Base-by-base conservation (phyloP, 2,329 filamentous ascomycete species). In the Nemania sp. region DNA sequence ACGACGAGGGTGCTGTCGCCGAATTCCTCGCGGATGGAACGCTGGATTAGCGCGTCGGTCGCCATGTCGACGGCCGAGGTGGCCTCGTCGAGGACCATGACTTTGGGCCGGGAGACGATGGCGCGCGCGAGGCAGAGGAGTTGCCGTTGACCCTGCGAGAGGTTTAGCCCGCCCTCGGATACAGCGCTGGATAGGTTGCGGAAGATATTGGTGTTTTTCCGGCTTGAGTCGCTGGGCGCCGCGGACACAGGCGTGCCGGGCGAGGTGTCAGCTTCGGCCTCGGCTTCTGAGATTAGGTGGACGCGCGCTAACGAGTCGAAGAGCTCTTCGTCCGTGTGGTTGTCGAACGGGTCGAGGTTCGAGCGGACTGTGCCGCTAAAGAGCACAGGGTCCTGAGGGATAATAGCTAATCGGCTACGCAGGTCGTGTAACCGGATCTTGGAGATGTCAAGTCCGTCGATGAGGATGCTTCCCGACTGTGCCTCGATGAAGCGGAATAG, bases 11-110 rank as follows among this genome's bases (percentile, higher is more conserved):
- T 93, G 47, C 86, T 87, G 68, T 70, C 74, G 0, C 84, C 87
- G 70, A 93, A 93, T 76, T 93, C 90, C 74, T 91, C 88, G 24
- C 91, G 85, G 72, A 94, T 93, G 58, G 85, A 89, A 5, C 89
- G 86, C 80, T 94, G 92, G 74, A 94, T 94, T 27, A 93, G 84
- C 0, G 85, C 82, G 76, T 94, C 92, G 0, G 92, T 94, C 47
- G 86, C 83, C 89, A 93, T 93, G 77, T 94, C 92, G 2, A 94
- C 91, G 0, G 92, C 91, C 2, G 88, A 90, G 0, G 92, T 95
- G 0, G 92, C 92, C 80, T 94, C 92, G 76, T 95, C 92, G 1
- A 94, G 85, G 1, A 94, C 88, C 87, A 95, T 91, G 73, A 95
- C 89, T 76, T 91, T 91, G 2, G 92, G 91, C 0, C 89, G 86